Evolutionary conservation across 345 rosid species (phyloP), one percentile per base, ranked within the genome.

Genomic region (Pistacia integerrima): DNA sequence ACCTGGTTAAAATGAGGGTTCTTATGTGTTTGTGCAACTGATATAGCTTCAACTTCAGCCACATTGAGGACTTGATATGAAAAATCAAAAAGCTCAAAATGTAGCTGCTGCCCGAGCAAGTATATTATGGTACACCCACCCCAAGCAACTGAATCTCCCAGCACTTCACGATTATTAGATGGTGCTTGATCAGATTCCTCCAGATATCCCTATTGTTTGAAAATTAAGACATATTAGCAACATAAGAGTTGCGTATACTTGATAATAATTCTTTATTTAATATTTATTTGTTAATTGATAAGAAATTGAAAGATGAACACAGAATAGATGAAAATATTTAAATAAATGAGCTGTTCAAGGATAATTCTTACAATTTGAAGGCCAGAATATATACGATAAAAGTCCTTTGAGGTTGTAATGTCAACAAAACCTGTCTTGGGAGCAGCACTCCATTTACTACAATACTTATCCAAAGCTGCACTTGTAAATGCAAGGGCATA

Each of bases 401-500:
- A 94, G 73, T 94, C 98, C 86, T 89, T 96, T 49, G 98, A 94
- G 78, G 97, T 94, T 78, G 99, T 96, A 60, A 96, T 94, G 83
- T 96, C 98, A 70, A 96, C 77, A 79, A 96, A 93, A 54, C 99
- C 99, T 6, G 97, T 92, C 89, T 94, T 96, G 16, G 99, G 98
- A 78, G 94, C 86, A 65, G 92, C 94, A 88, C 97, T 92, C 98
- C 98, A 97, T 85, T 94, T 97, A 74, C 89, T 84, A 77, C 98
- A 94, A 73, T 89, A 97, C 81, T 97, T 97, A 82, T 94, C 98
- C 69, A 97, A 85, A 1, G 98, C 92, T 0, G 98, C 99, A 77
- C 94, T 94, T 11, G 99, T 94, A 83, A 93, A 97, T 62, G 99
- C 98, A 85, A 97, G 99, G 73, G 99, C 90, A 72, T 97, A 94